phyloP scores from a whole-genome alignment of 1,284 basidiomycete genomes.

The Coniferiporia sulphurascens region DNA sequence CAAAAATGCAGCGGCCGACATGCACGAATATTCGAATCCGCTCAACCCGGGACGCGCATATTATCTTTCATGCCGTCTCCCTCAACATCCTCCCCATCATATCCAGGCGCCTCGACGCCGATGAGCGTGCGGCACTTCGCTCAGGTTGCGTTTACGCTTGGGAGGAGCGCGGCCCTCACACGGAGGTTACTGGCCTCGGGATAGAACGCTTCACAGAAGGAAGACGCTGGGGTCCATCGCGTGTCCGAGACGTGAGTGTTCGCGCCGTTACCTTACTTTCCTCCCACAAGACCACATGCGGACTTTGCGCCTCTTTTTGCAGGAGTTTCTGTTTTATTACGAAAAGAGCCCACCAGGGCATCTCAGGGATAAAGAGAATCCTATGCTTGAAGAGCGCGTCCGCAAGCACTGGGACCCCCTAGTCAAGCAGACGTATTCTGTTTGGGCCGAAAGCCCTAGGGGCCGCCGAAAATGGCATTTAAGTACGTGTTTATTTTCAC shows the following conservation, averaged over 20 bases:
- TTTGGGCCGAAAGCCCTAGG: constrained; percentile 32
- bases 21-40: constrained; percentile 37
- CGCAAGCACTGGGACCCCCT: constrained; percentile 25
- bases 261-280: constrained; percentile 10
- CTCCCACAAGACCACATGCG: neutral
- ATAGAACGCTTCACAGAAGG: constrained; percentile 42
- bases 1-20: constrained; percentile 33
- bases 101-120: constrained; percentile 37
- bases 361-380: constrained; percentile 22
- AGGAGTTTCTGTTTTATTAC: constrained; percentile 42
- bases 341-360: constrained; percentile 29
- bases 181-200: constrained; percentile 35
- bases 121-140: constrained; percentile 36
- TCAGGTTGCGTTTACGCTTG: constrained; percentile 41
- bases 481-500: constrained; percentile 29
- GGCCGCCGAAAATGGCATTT: constrained; percentile 38
- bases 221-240: constrained; percentile 35
- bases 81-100: constrained; percentile 37
- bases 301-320: constrained; percentile 1
- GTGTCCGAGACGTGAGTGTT: constrained; percentile 33
- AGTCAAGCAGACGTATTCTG: constrained; percentile 42
- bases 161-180: constrained; percentile 37
- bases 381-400: constrained; percentile 18
- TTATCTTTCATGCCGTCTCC: constrained; percentile 40
- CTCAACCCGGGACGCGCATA: constrained; percentile 37